These are phyloP conservation scores for Cryptosporidium meleagridis DNA, from an alignment of 169 alveolate genomes.

Conservation along the genomic window DNA sequence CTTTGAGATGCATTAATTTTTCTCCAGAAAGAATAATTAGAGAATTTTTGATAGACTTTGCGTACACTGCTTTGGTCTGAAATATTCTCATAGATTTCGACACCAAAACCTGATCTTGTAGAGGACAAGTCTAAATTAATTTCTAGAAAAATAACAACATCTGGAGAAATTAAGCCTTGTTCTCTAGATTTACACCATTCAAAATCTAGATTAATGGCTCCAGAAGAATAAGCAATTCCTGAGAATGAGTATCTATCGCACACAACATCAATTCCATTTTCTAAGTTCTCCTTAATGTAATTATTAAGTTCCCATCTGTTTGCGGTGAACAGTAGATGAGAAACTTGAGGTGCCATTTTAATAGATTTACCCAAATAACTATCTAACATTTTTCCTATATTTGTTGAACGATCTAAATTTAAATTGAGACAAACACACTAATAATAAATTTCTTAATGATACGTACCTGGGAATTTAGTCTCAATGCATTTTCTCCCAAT, in stretches of 20 bases:
- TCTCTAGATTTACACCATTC: conserved; percentile 87
- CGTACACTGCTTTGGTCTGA: conserved; percentile 82
- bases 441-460: neutral
- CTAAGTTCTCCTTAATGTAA: conserved; percentile 80
- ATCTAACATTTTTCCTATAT: conserved; percentile 86
- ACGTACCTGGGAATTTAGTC: conserved; percentile 86
- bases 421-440: neutral
- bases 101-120: conserved; percentile 84
- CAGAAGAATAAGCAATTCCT: conserved; percentile 95
- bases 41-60: conserved; percentile 76
- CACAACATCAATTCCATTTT: conserved; percentile 86
- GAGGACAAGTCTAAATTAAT: conserved; percentile 74
- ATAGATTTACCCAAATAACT: conserved; percentile 83
- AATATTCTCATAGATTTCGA: conserved; percentile 84
- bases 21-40: conserved; percentile 73
- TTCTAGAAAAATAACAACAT: conserved; percentile 82
- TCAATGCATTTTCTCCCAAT: conserved; percentile 78
- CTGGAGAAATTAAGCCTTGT: conserved; percentile 87
- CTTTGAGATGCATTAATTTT: conserved; percentile 48
- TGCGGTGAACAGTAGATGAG: conserved; percentile 93
- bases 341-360: conserved; percentile 85
- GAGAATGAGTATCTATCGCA: conserved; percentile 95
- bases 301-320: conserved; percentile 94
- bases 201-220: conserved; percentile 85
- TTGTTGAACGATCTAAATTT: conserved; percentile 42